These are phyloP conservation scores for Rhodotorula sp. DNA, from an alignment of 1,284 basidiomycete genomes.

Conservation along the genomic window DNA sequence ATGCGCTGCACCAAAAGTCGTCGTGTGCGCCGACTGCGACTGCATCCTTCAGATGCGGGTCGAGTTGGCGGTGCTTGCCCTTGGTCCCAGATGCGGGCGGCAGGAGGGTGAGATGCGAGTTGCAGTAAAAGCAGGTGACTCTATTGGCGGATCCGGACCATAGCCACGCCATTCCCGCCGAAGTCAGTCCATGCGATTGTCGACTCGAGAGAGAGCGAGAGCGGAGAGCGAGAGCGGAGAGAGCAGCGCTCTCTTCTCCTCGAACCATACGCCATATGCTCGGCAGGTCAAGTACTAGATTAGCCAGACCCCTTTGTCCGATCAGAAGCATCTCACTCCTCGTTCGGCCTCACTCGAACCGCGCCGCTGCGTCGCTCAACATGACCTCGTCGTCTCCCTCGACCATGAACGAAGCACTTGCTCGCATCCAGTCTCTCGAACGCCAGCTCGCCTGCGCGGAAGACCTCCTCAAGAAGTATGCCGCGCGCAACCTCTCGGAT, in stretches of 20 bases:
- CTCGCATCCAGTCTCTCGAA: conserved; percentile 17
- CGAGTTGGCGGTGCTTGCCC: conserved; percentile 18
- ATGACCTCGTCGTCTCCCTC: neutral
- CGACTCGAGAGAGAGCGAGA: neutral
- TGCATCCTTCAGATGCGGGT: neutral
- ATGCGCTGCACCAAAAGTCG: conserved; percentile 19
- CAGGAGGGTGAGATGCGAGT: neutral
- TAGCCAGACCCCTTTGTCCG: too few species aligned
- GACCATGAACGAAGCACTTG: conserved; percentile 9
- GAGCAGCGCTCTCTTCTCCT: neutral
- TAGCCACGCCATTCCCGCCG: neutral
- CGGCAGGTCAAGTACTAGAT: too few species aligned
- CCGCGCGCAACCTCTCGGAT: neutral
- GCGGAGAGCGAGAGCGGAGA: neutral
- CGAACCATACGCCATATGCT: neutral
- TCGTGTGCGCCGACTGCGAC: neutral
- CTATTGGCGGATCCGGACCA: neutral
- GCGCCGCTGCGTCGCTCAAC: neutral
- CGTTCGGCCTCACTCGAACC: neutral
- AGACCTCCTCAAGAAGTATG: neutral
- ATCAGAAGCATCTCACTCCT: neutral
- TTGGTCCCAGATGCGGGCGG: neutral
- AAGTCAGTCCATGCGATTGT: neutral
- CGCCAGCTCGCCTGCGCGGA: conserved; percentile 6
- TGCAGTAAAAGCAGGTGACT: conserved; percentile 31